Evolutionary conservation across 2,329 filamentous ascomycete species (phyloP), one percentile per base, ranked within the genome.

Genomic region (Curvularia sp.): DNA sequence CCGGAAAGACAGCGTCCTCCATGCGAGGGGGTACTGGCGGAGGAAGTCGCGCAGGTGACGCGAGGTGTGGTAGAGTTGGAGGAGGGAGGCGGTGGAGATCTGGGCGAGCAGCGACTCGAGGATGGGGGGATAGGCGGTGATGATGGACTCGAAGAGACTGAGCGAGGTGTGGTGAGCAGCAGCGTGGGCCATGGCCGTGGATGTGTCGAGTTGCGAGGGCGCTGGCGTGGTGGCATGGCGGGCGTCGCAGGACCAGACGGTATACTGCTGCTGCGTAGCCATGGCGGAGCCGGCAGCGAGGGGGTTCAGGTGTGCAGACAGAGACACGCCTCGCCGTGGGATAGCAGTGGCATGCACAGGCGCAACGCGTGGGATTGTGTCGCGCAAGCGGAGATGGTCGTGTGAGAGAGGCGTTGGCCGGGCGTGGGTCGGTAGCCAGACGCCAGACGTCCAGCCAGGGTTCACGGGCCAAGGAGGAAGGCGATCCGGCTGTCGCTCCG

Each of bases 1-100:
- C 39, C 85, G 82, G 72, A 87, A 88, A 12, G 85, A 87, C 28
- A 87, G 79, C 58, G 84, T 82, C 69, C 81, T 83, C 84, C 85
- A 88, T 77, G 85, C 85, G 49, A 84, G 82, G 38, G 85, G 85
- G 69, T 86, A 87, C n/a, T 72, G 74, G 58, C 79, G 77, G 50
- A 87, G 78, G 67, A 87, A 85, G 52, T 74, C 75, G 65, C 83
- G 81, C 55, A 87, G 81, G 70, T 84, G 82, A 51, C 73, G 75
- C 15, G 84, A 86, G 35, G 84, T 85, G 68, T 87, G 85, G 68
- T 85, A 86, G 57, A 87, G 82, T 52, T 83, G 79, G 72, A 88
- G 79, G 60, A 87, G 81, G 53, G 84, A 77, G 62, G 81, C 73
- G 42, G 85, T 87, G 51, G 85, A 82, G 41, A 85, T 78, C 64